These are phyloP conservation scores for Suillus hirtellus DNA, from an alignment of 768 basidiomycete genomes.

Conservation along the genomic window DNA sequence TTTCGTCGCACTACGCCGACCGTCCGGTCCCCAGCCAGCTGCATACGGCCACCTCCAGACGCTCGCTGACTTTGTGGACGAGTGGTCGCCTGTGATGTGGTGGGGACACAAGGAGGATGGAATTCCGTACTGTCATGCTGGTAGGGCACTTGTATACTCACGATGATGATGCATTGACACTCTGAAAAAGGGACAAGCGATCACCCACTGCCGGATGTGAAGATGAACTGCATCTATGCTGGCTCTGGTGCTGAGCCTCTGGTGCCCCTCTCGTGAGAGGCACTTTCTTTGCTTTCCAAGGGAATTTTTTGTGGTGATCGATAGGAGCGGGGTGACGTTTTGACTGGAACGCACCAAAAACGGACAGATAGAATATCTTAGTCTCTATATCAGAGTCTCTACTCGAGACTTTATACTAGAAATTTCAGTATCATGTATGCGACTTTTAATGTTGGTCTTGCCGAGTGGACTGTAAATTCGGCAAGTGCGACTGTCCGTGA, in stretches of 20 bases:
- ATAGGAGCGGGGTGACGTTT: too few species aligned
- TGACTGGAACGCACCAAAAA: too few species aligned
- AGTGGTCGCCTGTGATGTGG: slow-evolving; percentile 23
- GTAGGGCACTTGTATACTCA: not conserved
- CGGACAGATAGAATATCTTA: too few species aligned
- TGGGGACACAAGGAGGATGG: slow-evolving; percentile 24
- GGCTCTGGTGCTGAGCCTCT: not conserved
- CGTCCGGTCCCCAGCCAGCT: slow-evolving; percentile 16
- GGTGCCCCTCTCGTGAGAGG: not conserved
- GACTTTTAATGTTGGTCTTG: too few species aligned
- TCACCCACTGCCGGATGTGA: not conserved
- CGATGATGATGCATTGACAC: slow-evolving; percentile 9
- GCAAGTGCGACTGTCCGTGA: too few species aligned
- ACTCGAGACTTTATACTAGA: too few species aligned
- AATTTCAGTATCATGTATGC: too few species aligned
- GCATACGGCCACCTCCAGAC: slow-evolving; percentile 24
- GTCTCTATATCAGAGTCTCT: too few species aligned
- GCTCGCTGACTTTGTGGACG: slow-evolving; percentile 20
- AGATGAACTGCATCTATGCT: not conserved
- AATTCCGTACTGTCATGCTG: slow-evolving; percentile 10
- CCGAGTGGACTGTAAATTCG: too few species aligned
- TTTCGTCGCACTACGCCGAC: slow-evolving; percentile 4
- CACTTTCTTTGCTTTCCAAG: not conserved
- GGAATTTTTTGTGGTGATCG: not conserved
- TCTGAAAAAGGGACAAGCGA: not conserved